Percentiles rank a stretch among this genome's conserved stretches.
Evolutionary conservation across 768 basidiomycete genomes (phyloP).

Genomic region (Kondoa subrosea): DNA sequence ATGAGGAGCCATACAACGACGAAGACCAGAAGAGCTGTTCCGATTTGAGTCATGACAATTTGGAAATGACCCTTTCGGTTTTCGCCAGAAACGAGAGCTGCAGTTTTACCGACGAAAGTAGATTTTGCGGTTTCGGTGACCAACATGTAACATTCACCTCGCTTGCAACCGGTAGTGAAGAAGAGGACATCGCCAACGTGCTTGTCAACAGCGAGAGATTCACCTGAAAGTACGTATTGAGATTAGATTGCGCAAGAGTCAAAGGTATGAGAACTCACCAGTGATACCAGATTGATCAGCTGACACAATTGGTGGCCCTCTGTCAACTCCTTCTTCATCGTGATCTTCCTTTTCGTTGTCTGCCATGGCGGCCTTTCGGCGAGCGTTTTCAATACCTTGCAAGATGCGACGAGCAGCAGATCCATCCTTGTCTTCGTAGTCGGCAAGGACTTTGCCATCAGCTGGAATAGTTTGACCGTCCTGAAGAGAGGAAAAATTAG

Average conservation of each 20-base stretch:
- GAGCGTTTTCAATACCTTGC: constrained; percentile 24
- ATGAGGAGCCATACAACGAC: constrained; percentile 37
- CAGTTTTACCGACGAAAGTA: constrained; percentile 39
- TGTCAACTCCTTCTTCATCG: constrained; percentile 32
- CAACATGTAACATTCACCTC: constrained; percentile 34
- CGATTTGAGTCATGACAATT: constrained; percentile 36
- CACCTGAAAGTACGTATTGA: constrained; percentile 31
- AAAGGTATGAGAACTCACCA: constrained; percentile 2
- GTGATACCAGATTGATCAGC: constrained; percentile 34
- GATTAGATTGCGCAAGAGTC: not conserved
- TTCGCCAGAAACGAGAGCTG: constrained; percentile 35
- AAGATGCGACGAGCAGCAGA: constrained; percentile 29
- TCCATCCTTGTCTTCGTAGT: constrained; percentile 35
- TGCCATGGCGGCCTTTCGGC: constrained; percentile 9
- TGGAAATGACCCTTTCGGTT: constrained; percentile 38
- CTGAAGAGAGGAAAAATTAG: constrained; percentile 19
- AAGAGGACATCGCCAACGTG: constrained; percentile 37
- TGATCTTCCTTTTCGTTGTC: constrained; percentile 27
- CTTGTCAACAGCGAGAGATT: constrained; percentile 40
- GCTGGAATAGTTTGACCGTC: constrained; percentile 39
- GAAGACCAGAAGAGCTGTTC: constrained; percentile 37
- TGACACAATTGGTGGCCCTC: constrained; percentile 36
- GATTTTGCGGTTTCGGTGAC: constrained; percentile 34
- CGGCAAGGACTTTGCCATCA: constrained; percentile 37
- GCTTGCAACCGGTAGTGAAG: constrained; percentile 34